A percentile compares a stretch with the other conserved stretches of the same genome.
Evolutionary conservation across 1,139 yeast species (phyloP).

Genomic region (Ogataea hybrid): DNA sequence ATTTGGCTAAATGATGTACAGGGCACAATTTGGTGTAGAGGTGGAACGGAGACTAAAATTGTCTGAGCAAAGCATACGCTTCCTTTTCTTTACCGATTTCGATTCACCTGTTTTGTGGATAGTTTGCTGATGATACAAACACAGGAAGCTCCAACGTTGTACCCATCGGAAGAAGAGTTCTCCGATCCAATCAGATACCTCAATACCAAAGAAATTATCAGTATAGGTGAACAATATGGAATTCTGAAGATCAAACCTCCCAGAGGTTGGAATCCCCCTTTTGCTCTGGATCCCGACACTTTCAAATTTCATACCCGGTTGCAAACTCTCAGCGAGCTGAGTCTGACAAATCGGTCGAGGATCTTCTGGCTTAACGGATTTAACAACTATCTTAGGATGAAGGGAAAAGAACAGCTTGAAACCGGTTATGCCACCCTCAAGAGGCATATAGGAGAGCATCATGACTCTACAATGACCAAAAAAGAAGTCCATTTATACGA

Average conservation of each 20-base stretch:
- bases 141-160: slow-evolving; percentile 52
- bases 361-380: slow-evolving; percentile 59
- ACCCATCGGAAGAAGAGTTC: slow-evolving; percentile 56
- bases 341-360: slow-evolving; percentile 59
- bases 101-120: background rate
- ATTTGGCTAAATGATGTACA: slow-evolving; percentile 1
- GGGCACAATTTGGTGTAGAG: slow-evolving; percentile 1
- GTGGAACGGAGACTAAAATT: background rate
- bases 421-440: slow-evolving; percentile 26
- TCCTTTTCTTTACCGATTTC: background rate
- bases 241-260: slow-evolving; percentile 70
- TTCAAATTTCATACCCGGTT: slow-evolving; percentile 66
- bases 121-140: slow-evolving; percentile 11
- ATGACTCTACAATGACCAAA: background rate
- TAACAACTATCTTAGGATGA: slow-evolving; percentile 53
- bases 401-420: slow-evolving; percentile 18
- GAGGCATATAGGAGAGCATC: background rate
- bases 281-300: slow-evolving; percentile 46
- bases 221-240: slow-evolving; percentile 60
- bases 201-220: slow-evolving; percentile 46
- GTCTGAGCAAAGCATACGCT: slow-evolving; percentile 1
- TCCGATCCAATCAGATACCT: slow-evolving; percentile 60
- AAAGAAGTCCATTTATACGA: slow-evolving; percentile 29
- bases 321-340: slow-evolving; percentile 63
- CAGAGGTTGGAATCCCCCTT: slow-evolving; percentile 48